Evolutionary conservation across 805 yeast genomes (phyloP).

Genomic region (Candida dajiaensis): DNA sequence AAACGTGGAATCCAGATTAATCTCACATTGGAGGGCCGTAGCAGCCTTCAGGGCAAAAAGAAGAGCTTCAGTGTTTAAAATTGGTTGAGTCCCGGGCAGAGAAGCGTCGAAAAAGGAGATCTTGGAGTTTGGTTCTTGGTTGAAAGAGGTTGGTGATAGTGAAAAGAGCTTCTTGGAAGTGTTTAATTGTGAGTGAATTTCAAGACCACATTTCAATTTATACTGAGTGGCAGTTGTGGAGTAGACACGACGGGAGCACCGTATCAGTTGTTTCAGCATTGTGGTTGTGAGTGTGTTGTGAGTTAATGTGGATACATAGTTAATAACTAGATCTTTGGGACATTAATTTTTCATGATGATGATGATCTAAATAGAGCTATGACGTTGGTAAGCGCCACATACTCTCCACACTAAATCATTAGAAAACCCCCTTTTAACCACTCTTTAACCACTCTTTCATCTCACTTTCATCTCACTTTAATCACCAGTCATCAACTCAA

Average conservation of each 20-base stretch:
- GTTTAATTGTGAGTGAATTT: constrained; percentile 85
- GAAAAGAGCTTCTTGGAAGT: constrained; percentile 78
- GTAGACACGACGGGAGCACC: background rate
- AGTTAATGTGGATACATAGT: too few species aligned
- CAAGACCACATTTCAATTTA: constrained; percentile 76
- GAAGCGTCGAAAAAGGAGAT: constrained; percentile 79
- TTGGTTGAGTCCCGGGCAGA: constrained; percentile 91
- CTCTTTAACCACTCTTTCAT: too few species aligned
- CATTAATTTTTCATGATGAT: too few species aligned
- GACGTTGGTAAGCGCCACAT: too few species aligned
- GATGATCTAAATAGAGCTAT: too few species aligned
- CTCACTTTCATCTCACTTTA: too few species aligned
- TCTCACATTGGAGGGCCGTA: constrained; percentile 53
- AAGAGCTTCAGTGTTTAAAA: constrained; percentile 68
- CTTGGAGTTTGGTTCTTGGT: constrained; percentile 56
- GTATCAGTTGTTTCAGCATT: background rate
- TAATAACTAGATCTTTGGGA: too few species aligned
- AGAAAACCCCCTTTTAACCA: too few species aligned
- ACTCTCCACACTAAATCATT: too few species aligned
- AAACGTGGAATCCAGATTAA: constrained; percentile 57
- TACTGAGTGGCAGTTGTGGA: constrained; percentile 13
- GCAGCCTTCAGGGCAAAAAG: constrained; percentile 69
- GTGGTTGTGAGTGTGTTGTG: background rate
- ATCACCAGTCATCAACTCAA: too few species aligned
- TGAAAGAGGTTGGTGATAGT: constrained; percentile 41